Evolutionary conservation across 768 basidiomycete genomes (phyloP), one percentile per base, ranked within the genome.

Genomic region (Xerocomellus amylosporus): DNA sequence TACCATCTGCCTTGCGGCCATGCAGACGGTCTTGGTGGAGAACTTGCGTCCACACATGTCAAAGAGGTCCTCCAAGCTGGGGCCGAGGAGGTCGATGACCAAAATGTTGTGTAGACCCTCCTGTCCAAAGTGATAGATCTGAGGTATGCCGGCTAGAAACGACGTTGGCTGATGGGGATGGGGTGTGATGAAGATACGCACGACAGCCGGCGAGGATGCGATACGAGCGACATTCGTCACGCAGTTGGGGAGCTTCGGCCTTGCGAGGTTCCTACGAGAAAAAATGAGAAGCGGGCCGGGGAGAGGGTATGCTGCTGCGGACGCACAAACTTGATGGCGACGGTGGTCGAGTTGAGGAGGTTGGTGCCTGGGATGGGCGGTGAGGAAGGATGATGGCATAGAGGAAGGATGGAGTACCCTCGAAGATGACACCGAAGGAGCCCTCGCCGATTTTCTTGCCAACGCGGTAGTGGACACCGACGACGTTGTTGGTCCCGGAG

Each of bases 361-460:
- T 99, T 99, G 8, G 94, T 96, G 26, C 96, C 96, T 98, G 67
- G 46, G 58, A 49, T 9, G 50, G 37, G 33, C 3, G 12, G 49
- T 46, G 28, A 44, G n/a, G 47, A 37, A 2, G 40, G 46, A 30
- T 1, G 46, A 36, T 9, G 47, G 28, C 5, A 36, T 1, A 14
- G 33, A 38, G 33, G 51, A 61, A 41, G 54, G 30, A 31, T 34
- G 46, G 58, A 64, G n/a, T 54, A 87, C 90, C 90, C 77, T 91
- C 90, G 61, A 88, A 93, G 73, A 91, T 92, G 79, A 98, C 94
- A 60, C 97, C 97, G 71, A 99, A 99, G 8, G 88, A 91, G 58
- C 97, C 97, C 73, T 99, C 97, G 59, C 97, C 97, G 73, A 99
- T 98, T 84, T 98, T 98, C 82, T 90, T 91, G 64, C 96, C 96